Evolutionary conservation across 208 protist genomes (phyloP), one percentile per base, ranked within the genome.

Genomic region (Crithidia sp.): DNA sequence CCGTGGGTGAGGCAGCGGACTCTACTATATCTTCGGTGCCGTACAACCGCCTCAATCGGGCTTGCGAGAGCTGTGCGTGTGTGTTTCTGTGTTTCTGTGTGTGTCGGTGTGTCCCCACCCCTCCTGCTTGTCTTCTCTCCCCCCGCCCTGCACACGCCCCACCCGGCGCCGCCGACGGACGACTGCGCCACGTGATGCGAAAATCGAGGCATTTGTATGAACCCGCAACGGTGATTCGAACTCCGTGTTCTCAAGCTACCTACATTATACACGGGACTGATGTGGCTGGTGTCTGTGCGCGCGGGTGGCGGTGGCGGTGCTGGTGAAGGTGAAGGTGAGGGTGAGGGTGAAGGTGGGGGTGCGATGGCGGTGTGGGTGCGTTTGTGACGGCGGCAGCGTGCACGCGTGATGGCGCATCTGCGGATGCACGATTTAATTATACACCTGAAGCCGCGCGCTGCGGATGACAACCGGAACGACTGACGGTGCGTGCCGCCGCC

Each of bases 151-250:
- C 28, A 28, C 28, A 28, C 28, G 28, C 28, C 28, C 28, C 28
- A 28, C 28, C 28, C 28, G 28, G 28, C 28, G 28, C 0, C 28
- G 28, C 28, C 28, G 28, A 28, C 54, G 19, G 54, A 4, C 6
- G 57, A 45, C 57, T 45, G 57, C 57, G 12, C 7, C 57, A 16
- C 5, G 17, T 62, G 57, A 62, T 62, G 57, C 45, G 39, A 62
- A 62, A 79, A 78, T 75, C 81, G 81, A 85, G 81, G 81, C 81
- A 85, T 85, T 85, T 85, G 81, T 85, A 81, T 85, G 81, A 85
- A 79, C 65, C 77, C 75, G 81, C 72, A 78, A 57, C 71, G 19
- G 45, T 86, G 81, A 86, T 86, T 86, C 62, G 71, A 82, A 58
- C 71, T 82, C 81, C 81, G 81, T 86, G 81, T 77, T 75, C 68